These are phyloP conservation scores for Saccharomycopsis sp. DNA, from an alignment of 805 yeast genomes.

Conservation along the genomic window DNA sequence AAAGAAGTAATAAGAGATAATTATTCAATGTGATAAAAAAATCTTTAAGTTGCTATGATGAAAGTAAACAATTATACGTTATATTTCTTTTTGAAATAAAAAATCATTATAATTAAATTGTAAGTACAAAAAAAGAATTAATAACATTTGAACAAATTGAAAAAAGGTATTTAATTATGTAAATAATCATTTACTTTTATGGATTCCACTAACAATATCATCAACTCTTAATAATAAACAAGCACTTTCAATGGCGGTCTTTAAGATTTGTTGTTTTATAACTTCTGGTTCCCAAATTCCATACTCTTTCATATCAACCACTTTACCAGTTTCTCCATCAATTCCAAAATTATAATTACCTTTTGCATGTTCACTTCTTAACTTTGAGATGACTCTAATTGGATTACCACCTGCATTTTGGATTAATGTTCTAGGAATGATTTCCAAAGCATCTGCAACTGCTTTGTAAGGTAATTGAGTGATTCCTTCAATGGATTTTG, in stretches of 20 bases:
- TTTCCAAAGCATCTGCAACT: constrained; percentile 97
- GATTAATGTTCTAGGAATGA: constrained; percentile 91
- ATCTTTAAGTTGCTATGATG: no score
- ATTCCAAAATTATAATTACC: constrained; percentile 82
- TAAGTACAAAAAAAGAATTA: no score
- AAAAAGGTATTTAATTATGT: no score
- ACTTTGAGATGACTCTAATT: constrained; percentile 75
- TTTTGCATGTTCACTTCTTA: constrained; percentile 93
- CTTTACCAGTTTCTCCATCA: constrained; percentile 89
- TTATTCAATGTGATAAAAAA: no score
- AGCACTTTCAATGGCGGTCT: constrained; percentile 97
- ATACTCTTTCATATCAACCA: constrained; percentile 90
- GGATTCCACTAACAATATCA: constrained; percentile 94
- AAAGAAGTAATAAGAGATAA: no score
- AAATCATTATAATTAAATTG: no score
- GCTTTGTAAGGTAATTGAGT: constrained; percentile 99
- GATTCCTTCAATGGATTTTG: constrained; percentile 86
- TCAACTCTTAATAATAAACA: constrained; percentile 91
- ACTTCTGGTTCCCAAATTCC: constrained; percentile 99
- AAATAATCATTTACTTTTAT: constrained; percentile 29
- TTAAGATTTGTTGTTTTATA: constrained; percentile 90
- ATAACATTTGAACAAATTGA: no score
- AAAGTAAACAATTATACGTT: no score
- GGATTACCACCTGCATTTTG: constrained; percentile 99
- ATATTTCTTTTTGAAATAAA: no score